Conservation (phyloP, 2,329 filamentous ascomycete genomes). For the Sclerotinia minor region DNA sequence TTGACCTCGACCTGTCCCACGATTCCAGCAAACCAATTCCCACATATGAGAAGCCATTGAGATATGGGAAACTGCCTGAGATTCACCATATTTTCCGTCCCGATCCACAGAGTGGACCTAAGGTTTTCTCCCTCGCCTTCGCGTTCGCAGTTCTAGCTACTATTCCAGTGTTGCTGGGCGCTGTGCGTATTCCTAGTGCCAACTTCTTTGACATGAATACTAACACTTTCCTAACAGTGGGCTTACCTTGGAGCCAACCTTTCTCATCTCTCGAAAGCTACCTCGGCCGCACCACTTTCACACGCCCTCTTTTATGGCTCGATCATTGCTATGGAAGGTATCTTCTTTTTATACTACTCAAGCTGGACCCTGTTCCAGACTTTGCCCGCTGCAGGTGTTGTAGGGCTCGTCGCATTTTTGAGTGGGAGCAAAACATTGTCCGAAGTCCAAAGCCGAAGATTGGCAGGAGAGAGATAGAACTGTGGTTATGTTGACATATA, state of each 20-base stretch:
- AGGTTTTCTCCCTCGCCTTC: slow-evolving; percentile 77
- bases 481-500: neutral
- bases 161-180: slow-evolving; percentile 69
- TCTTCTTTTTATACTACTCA: slow-evolving; percentile 94
- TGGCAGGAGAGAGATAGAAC: slow-evolving; percentile 56
- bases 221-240: slow-evolving; percentile 59
- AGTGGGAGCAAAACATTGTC: slow-evolving; percentile 88
- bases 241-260: slow-evolving; percentile 78
- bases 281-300: slow-evolving; percentile 74
- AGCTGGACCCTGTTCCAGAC: slow-evolving; percentile 90
- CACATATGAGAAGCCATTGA: slow-evolving; percentile 65
- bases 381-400: slow-evolving; percentile 68
- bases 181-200: slow-evolving; percentile 53
- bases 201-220: slow-evolving; percentile 28
- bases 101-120: slow-evolving; percentile 78
- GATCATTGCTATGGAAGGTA: slow-evolving; percentile 80
- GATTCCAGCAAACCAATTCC: slow-evolving; percentile 62
- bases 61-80: slow-evolving; percentile 80
- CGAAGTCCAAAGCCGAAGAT: slow-evolving; percentile 85
- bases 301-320: slow-evolving; percentile 86
- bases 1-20: slow-evolving; percentile 67
- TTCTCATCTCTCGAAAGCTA: slow-evolving; percentile 72
- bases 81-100: slow-evolving; percentile 89
- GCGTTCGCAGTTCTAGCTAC: slow-evolving; percentile 69
- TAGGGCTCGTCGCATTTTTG: slow-evolving; percentile 73